Evolutionary conservation across 768 basidiomycete species (phyloP).

Genomic region (Kondoa subrosea): DNA sequence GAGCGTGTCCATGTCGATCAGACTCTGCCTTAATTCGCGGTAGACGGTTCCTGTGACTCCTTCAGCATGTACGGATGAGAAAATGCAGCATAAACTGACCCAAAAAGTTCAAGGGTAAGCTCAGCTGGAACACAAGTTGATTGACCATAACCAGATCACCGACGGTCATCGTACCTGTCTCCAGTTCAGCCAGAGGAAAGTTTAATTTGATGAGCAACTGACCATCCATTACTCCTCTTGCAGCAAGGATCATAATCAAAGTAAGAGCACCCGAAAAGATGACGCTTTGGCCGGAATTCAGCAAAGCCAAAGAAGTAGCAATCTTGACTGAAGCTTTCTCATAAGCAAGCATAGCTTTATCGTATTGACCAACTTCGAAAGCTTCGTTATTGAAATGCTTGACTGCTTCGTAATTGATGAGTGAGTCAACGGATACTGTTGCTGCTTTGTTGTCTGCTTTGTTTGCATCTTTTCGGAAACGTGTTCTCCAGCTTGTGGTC

Average conservation of each 20-base stretch:
- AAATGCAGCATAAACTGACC: slow-evolving; percentile 32
- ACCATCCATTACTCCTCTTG: slow-evolving; percentile 87
- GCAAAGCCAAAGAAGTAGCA: slow-evolving; percentile 73
- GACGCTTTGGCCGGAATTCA: slow-evolving; percentile 92
- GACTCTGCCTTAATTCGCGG: slow-evolving; percentile 83
- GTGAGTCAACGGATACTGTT: slow-evolving; percentile 75
- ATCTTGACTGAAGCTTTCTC: slow-evolving; percentile 88
- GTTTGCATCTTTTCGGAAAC: slow-evolving; percentile 86
- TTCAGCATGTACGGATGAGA: too few species aligned
- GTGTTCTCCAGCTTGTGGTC: slow-evolving; percentile 90
- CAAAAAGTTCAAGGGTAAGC: slow-evolving; percentile 87
- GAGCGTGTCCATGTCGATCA: slow-evolving; percentile 91
- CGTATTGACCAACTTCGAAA: slow-evolving; percentile 79
- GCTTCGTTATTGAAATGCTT: slow-evolving; percentile 99
- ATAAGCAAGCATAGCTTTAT: slow-evolving; percentile 66
- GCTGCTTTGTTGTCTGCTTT: slow-evolving; percentile 93
- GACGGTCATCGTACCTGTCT: slow-evolving; percentile 81
- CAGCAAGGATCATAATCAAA: slow-evolving; percentile 86
- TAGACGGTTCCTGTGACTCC: slow-evolving; percentile 54
- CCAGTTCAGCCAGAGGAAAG: slow-evolving; percentile 4
- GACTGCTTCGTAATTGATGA: slow-evolving; percentile 97
- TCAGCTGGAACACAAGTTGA: slow-evolving; percentile 92
- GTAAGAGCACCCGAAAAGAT: slow-evolving; percentile 91
- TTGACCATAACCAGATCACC: slow-evolving; percentile 99
- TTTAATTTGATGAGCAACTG: slow-evolving; percentile 18